Evolutionary conservation across 768 basidiomycete genomes (phyloP), one percentile per base, ranked within the genome.

Genomic region (Cystoderma amianthinum): DNA sequence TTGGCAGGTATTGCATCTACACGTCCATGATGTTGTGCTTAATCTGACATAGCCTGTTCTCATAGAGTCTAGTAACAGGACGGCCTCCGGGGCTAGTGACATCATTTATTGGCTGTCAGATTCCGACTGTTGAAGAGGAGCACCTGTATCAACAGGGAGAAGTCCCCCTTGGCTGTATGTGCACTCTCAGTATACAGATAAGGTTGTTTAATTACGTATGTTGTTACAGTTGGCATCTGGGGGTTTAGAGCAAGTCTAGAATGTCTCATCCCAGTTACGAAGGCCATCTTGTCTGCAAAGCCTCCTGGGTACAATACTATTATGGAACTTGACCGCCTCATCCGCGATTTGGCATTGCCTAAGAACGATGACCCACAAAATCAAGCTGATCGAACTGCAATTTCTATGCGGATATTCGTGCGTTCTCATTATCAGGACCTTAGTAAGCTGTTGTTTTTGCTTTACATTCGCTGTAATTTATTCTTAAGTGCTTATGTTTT

Each of bases 1-100:
- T 32, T 76, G 74, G 72, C 72, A 74, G 66, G 74, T 71, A 48
- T 32, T 60, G n/a, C n/a, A n/a, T n/a, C n/a, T n/a, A n/a, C n/a
- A n/a, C n/a, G n/a, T n/a, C n/a, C n/a, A 25, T 19, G 18, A 19
- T 19, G 32, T 4, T n/a, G 42, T 18, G 17, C 25, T 13, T 39
- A 17, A 18, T 17, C 37, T 12, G n/a, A n/a, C 13, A 33, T 38
- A 33, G 22, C 44, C 46, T 16, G 43, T 36, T 23, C 28, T 30
- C 36, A 20, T 38, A 71, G 71, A 70, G 71, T 46, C 35, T 74
- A 16, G 58, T 70, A 12, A 70, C 68, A 11, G 76, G 76, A 15
- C 61, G 72, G 25, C 74, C 76, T 4, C 73, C 73, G 11, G 59
- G 56, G 17, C 61, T 76, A 19, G 48, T 68, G 19, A 61, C 63